phyloP scores from a whole-genome alignment of 352 stramenopile species.

The Globisporangium nagaii region DNA sequence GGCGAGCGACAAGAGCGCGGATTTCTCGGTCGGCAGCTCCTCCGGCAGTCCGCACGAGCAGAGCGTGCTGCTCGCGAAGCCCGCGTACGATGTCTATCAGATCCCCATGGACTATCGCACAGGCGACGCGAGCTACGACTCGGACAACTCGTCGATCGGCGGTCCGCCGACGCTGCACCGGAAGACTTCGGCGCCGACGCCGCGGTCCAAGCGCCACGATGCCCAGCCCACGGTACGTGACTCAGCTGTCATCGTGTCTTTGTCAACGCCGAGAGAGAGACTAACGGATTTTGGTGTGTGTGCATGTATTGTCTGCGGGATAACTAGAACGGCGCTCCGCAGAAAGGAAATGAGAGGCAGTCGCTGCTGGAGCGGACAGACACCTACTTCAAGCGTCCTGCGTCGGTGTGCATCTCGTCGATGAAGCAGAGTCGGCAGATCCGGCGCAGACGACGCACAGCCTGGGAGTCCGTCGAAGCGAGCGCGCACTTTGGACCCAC shows the following conservation, averaged over 20 bases:
- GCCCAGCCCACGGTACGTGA: neutral
- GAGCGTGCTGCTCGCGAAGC: constrained; percentile 12
- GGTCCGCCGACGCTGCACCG: constrained; percentile 30
- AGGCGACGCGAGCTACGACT: constrained; percentile 25
- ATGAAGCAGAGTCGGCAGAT: constrained; percentile 38
- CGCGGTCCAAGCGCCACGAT: constrained; percentile 21
- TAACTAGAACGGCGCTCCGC: neutral
- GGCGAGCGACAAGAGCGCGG: constrained; percentile 20
- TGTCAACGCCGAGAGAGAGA: neutral
- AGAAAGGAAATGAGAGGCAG: constrained; percentile 24
- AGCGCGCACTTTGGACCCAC: constrained; percentile 54
- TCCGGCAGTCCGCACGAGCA: neutral
- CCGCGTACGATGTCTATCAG: constrained; percentile 26
- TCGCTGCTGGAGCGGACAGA: constrained; percentile 58
- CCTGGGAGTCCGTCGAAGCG: constrained; percentile 54
- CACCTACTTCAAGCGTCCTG: constrained; percentile 38
- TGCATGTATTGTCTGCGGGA: too few relatives aligned
- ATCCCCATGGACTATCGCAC: constrained; percentile 21
- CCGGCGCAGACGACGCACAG: constrained; percentile 30
- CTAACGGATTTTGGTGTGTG: neutral
- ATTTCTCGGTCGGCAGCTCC: too few relatives aligned
- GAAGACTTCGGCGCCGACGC: constrained; percentile 57
- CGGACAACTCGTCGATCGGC: constrained; percentile 38
- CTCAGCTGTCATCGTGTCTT: neutral
- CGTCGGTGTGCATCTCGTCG: constrained; percentile 48